Base-by-base conservation (phyloP, 2,329 filamentous ascomycete genomes). In the Hysterium pulicare region DNA sequence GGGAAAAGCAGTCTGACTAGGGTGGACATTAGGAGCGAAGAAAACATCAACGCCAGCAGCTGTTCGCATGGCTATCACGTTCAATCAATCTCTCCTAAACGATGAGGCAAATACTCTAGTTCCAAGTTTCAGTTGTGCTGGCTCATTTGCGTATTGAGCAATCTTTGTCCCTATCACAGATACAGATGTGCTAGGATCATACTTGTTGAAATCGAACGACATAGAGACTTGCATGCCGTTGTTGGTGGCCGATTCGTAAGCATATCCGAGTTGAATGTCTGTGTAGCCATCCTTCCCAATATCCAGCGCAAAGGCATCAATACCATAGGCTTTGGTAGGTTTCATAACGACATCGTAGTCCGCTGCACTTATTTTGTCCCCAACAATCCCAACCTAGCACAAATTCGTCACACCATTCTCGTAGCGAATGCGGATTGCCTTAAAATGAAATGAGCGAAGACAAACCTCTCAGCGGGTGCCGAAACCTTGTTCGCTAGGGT, bases 221-320 rank as follows among this genome's bases (percentile, higher is more conserved):
- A 61, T 54, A 47, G 59, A 55, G 8, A 58, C 51, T 33, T 57
- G 55, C 47, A 61, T 56, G 33, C 49, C 50, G 35, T 59, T 55
- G 41, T 47, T 49, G 24, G 47, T 53, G 2, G 57, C 54, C 5
- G 54, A 53, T 10, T 55, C 51, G 41, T 59, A 59, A 5, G 58
- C 58, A 32, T 49, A 57, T 8, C 38, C 43, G 22, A 60, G 53
- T 38, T 58, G 58, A 10, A 40, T 33, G 15, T 50, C 45, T 11
- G 51, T 58, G 40, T 54, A 55, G 5, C 30, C 13, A 30, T 56
- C 54, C 0, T 42, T 53, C 5, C 37, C 37, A 42, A 63, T 59
- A 48, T 63, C 62, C 21, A 63, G 54, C 1, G 59, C 60, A 33
- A 63, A 62, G 9, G 58, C 60, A 41, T 63, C 60, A 38, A 63